These are phyloP conservation scores for Fragilaria crotonensis DNA, from an alignment of 108 stramenopile genomes.

Conservation along the genomic window DNA sequence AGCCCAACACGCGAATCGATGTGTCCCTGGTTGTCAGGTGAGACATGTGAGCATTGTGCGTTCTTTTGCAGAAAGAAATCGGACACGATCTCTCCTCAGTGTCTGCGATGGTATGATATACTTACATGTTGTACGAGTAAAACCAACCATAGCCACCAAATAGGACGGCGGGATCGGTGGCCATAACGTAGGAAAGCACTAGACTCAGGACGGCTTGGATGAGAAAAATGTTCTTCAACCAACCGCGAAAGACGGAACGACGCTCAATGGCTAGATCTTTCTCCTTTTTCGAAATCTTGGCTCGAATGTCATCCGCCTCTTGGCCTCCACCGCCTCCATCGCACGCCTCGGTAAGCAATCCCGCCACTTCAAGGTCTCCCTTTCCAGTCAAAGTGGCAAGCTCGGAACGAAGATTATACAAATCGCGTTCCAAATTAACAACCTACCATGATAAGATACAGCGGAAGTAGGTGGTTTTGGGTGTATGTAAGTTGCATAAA, in stretches of 20 bases:
- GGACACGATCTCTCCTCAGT: too few relatives aligned
- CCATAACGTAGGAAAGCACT: constrained; percentile 83
- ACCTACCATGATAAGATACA: constrained; percentile 32
- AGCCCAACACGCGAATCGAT: constrained; percentile 86
- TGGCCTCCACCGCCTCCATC: constrained; percentile 58
- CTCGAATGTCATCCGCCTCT: constrained; percentile 48
- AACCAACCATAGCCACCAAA: constrained; percentile 76
- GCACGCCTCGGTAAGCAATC: constrained; percentile 36
- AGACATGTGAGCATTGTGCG: background rate
- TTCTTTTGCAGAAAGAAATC: background rate
- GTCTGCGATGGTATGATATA: constrained; percentile 24
- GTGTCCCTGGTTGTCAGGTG: constrained; percentile 61
- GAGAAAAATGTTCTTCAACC: constrained; percentile 92
- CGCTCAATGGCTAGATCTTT: constrained; percentile 73
- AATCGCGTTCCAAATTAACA: constrained; percentile 86
- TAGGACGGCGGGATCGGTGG: constrained; percentile 54
- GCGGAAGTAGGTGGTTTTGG: constrained; percentile 1
- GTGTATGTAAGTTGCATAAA: background rate
- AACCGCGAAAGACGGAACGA: constrained; percentile 87
- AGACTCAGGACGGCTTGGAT: constrained; percentile 85
- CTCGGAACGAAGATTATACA: constrained; percentile 64
- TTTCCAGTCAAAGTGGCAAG: constrained; percentile 46
- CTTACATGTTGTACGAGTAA: constrained; percentile 20
- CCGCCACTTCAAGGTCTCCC: constrained; percentile 9
- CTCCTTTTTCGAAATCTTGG: constrained; percentile 85